Conservation (phyloP, 148 eudicot species). For the Linanthus parryae region DNA sequence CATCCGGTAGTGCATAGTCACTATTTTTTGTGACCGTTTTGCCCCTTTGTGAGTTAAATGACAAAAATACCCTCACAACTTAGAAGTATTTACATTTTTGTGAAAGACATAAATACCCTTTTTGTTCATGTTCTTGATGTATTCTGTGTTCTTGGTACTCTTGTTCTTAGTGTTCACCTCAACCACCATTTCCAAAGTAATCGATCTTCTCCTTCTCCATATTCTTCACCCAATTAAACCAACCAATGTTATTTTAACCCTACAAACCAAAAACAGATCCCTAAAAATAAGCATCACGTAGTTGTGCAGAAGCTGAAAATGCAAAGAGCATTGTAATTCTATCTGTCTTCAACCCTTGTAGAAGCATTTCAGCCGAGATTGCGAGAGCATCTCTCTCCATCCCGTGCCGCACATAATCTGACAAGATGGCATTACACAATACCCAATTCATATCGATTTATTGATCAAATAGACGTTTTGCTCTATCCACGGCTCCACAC, state of each 20-base stretch:
- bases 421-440: conserved; percentile 22
- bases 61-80: too few species aligned
- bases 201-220: too few species aligned
- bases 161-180: too few species aligned
- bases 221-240: too few species aligned
- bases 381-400: conserved; percentile 23
- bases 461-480: conserved; percentile 18
- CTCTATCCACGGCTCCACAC: conserved; percentile 25
- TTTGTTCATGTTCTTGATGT: too few species aligned
- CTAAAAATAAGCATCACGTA: conserved; percentile 13
- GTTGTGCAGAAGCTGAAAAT: conserved; percentile 18
- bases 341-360: conserved; percentile 18
- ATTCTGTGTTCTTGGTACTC: too few species aligned
- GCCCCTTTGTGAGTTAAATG: too few species aligned
- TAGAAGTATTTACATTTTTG: too few species aligned
- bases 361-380: conserved; percentile 19
- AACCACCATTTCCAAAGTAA: too few species aligned
- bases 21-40: too few species aligned
- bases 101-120: too few species aligned
- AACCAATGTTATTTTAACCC: conserved; percentile 13
- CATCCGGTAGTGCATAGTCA: too few species aligned
- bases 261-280: conserved; percentile 14
- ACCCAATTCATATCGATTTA: conserved; percentile 17
- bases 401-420: conserved; percentile 25
- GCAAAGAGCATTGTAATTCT: conserved; percentile 25